Evolutionary conservation across 2,329 filamentous ascomycete species (phyloP).

Genomic region (Samsoniella hepiali): DNA sequence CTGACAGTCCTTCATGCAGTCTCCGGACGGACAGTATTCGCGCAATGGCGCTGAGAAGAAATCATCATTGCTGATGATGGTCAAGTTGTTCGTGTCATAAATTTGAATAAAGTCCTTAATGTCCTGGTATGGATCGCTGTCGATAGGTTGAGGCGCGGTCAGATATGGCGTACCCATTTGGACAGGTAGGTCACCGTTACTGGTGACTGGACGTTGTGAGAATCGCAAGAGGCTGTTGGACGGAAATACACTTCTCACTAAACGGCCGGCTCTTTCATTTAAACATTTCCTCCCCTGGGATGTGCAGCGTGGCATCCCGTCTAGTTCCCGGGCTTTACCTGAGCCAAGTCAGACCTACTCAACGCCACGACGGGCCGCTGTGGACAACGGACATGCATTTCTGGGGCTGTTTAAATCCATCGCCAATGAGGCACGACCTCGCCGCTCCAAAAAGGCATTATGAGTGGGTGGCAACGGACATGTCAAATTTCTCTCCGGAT

Average conservation of each 20-base stretch:
- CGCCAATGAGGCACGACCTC: neutral
- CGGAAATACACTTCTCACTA: neutral
- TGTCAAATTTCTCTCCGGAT: neutral
- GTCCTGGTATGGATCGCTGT: neutral
- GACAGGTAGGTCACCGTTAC: neutral
- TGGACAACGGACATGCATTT: neutral
- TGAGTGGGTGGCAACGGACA: neutral
- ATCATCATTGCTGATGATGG: neutral
- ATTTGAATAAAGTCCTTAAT: neutral
- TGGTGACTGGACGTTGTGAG: neutral
- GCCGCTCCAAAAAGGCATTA: neutral
- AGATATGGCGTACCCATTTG: neutral
- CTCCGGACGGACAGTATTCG: neutral
- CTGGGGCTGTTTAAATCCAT: neutral
- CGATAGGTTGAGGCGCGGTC: neutral
- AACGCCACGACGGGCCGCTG: neutral
- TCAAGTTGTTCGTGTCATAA: neutral
- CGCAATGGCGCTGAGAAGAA: neutral
- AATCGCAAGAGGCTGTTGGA: neutral
- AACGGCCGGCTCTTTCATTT: neutral
- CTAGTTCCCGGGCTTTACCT: neutral
- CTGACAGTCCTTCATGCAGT: conserved; percentile 2
- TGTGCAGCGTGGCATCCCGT: neutral
- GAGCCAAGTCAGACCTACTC: neutral
- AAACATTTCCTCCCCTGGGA: neutral